Conservation (phyloP, 805 yeast genomes). For the Metschnikowia peoriensis region DNA sequence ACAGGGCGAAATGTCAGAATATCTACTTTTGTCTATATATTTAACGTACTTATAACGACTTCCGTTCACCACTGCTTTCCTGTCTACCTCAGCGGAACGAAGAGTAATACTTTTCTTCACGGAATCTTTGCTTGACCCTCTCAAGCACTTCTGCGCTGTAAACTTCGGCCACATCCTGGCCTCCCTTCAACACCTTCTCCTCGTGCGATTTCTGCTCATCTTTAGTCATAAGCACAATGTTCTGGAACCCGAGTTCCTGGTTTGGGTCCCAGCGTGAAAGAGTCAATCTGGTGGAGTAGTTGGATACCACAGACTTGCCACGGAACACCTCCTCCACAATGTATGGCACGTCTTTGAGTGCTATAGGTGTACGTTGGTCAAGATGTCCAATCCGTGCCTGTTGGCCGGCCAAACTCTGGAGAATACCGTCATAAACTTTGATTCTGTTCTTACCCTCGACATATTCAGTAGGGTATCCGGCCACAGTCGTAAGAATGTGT, state of each 20-base stretch:
- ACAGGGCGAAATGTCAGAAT: too few relatives aligned
- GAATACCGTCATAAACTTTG: slow-evolving; percentile 79
- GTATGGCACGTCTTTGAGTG: slow-evolving; percentile 72
- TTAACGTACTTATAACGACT: too few relatives aligned
- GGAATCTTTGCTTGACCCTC: slow-evolving; percentile 59
- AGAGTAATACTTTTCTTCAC: slow-evolving; percentile 73
- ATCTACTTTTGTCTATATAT: too few relatives aligned
- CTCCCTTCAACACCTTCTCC: slow-evolving; percentile 65
- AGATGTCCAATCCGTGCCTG: slow-evolving; percentile 70
- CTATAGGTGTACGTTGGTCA: slow-evolving; percentile 74
- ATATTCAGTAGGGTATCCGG: slow-evolving; percentile 90
- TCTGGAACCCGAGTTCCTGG: slow-evolving; percentile 64
- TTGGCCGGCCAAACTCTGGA: slow-evolving; percentile 85
- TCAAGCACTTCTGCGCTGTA: slow-evolving; percentile 60
- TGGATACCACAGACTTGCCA: slow-evolving; percentile 87
- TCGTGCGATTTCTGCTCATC: slow-evolving; percentile 86
- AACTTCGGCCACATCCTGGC: slow-evolving; percentile 59
- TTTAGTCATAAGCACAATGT: slow-evolving; percentile 83
- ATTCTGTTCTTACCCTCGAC: slow-evolving; percentile 86
- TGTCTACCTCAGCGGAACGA: slow-evolving; percentile 12
- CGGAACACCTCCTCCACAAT: slow-evolving; percentile 88
- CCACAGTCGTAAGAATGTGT: slow-evolving; percentile 68
- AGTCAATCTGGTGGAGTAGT: slow-evolving; percentile 75
- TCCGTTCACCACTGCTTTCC: too few relatives aligned
- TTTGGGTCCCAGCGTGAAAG: slow-evolving; percentile 82